Evolutionary conservation across 768 basidiomycete genomes (phyloP).

Genomic region (Pulveroboletus sp.): DNA sequence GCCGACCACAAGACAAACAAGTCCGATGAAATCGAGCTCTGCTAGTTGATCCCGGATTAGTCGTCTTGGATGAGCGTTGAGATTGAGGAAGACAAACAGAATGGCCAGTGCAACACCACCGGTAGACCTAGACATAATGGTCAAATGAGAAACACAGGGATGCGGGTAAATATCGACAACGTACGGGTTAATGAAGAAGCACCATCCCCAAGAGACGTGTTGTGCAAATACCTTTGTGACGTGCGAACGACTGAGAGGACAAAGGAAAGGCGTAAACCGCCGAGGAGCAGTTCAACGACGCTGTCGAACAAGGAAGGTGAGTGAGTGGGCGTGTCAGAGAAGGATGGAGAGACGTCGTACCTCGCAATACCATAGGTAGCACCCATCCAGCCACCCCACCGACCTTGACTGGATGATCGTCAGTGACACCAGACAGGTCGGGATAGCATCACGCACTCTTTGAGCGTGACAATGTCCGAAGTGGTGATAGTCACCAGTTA

Average conservation of each 20-base stretch:
- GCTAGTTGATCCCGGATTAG: constrained; percentile 52
- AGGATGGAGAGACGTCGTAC: constrained; percentile 11
- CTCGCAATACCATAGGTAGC: constrained; percentile 73
- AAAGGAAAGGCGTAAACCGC: constrained; percentile 51
- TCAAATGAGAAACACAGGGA: neutral
- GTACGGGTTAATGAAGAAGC: constrained; percentile 70
- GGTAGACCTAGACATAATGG: constrained; percentile 47
- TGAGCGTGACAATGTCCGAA: constrained; percentile 75
- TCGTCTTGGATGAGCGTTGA: constrained; percentile 65
- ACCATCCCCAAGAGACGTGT: constrained; percentile 80
- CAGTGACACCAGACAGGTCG: constrained; percentile 11
- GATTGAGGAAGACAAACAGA: constrained; percentile 69
- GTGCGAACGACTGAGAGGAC: too few relatives aligned
- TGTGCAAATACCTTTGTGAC: constrained; percentile 54
- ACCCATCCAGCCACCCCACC: constrained; percentile 66
- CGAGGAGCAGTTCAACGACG: constrained; percentile 70
- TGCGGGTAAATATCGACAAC: constrained; percentile 8
- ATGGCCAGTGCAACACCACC: constrained; percentile 54
- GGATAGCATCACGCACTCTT: constrained; percentile 47
- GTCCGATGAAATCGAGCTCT: constrained; percentile 70
- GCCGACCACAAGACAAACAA: constrained; percentile 56
- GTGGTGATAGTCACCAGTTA: constrained; percentile 74
- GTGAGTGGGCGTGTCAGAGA: too few relatives aligned
- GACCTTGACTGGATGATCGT: constrained; percentile 52
- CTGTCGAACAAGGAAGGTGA: constrained; percentile 27